Evolutionary conservation across 2,329 filamentous ascomycete genomes (phyloP), one percentile per base, ranked within the genome.

Genomic region (Coniella vitis): DNA sequence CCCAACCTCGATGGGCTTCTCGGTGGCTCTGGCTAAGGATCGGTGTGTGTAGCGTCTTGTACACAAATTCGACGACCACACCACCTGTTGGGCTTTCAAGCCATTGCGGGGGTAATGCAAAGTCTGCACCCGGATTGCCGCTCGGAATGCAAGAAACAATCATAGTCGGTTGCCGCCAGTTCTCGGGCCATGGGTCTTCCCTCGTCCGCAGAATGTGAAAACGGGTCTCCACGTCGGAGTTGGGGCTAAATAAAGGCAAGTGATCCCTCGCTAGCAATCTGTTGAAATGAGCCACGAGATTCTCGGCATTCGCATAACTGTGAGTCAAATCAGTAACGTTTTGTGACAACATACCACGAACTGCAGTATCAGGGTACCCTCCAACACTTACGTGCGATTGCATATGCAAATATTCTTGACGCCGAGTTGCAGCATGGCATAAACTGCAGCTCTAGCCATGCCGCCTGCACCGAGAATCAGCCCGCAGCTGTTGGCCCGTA

Each of bases 391-490:
- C 51, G 85, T 90, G 22, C 87, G 75, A 58, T 91, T 90, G 62
- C 79, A 83, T 19, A 91, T 76, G 55, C 85, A 82, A 41, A 91
- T 85, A 55, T 86, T 86, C 52, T 80, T 79, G 42, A 89, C 86
- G 3, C 86, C 87, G 7, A 90, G 72, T 57, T 87, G 84, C 20
- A 90, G 72, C 77, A 91, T 81, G 1, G 86, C 82, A 57, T 91
- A 91, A 2, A 88, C 78, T 2, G 86, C 84, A 3, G 86, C 85
- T 52, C 87, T 75, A 8, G 84, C 86, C 86, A 90, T 90, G 7
- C 87, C 86, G 7, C 82, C 81, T 1, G 81, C 81, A 22, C 82
- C 82, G 25, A 85, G 74, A 19, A 85, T 73, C 13, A 85, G 67
- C 0, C 75, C 81, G 2, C 71, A 76, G 2, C 73, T 75, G 9